Evolutionary conservation across 1,284 basidiomycete species (phyloP), one percentile per base, ranked within the genome.

Genomic region (Sparassis latifolia): DNA sequence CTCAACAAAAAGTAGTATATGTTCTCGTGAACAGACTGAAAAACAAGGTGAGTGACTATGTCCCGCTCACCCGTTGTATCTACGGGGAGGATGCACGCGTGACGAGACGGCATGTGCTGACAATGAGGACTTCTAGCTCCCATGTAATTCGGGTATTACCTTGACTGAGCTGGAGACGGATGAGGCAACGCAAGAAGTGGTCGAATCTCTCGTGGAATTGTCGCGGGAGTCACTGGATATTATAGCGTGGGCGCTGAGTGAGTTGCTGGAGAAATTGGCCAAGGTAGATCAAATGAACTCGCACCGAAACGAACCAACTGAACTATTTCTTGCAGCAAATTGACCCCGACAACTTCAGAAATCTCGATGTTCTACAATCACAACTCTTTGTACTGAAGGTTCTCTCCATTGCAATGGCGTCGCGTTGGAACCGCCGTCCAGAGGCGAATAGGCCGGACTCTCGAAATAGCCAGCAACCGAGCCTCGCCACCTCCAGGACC

Each of bases 381-480:
- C 91, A 96, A 65, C 76, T 97, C 1, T 92, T 92, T 61, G 70
- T 97, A 32, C 76, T 97, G 58, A 92, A 96, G 68, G 82, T 96
- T 40, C 71, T 97, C 20, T 80, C 86, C 35, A 77, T 79, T 63
- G 82, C 80, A 54, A 80, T 97, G 74, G 82, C 89, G 9, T 84
- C 88, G 28, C 85, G 89, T 44, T 93, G 89, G 88, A 69, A 66
- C 28, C 61, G 70, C 59, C 73, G 68, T 48, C 60, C 62, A 9
- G 72, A 72, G 10, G 64, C 66, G 45, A 64, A 65, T 12, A 68
- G 71, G 12, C 66, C 75, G 7, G 66, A 58, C 40, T 75, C 77
- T 31, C 72, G 71, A 32, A 62, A 71, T 35, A 71, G 71, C 62
- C 71, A 64, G 49, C 64, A 65, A 38, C 61, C 65, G 2, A 53